Evolutionary conservation across 345 rosid genomes (phyloP).

Genomic region (Populus simonii): DNA sequence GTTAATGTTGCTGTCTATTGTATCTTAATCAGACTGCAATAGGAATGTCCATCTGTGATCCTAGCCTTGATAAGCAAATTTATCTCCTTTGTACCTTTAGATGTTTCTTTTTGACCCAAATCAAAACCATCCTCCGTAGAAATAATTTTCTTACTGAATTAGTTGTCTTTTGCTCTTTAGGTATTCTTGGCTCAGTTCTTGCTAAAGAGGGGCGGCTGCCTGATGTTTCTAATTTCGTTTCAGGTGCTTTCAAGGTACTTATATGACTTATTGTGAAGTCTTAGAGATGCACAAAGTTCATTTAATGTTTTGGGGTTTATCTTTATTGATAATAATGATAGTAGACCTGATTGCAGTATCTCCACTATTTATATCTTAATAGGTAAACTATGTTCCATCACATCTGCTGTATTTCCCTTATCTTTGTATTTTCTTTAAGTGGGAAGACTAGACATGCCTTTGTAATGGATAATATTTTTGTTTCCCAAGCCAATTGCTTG

Average conservation of each 20-base stretch:
- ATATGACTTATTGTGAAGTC: constrained; percentile 2
- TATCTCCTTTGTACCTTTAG: not conserved
- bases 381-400: not conserved
- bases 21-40: not conserved
- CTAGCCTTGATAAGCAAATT: not conserved
- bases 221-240: constrained; percentile 49
- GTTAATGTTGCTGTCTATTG: not conserved
- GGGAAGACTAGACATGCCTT: not conserved
- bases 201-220: constrained; percentile 63
- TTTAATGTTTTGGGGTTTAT: not conserved
- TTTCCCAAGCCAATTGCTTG: not conserved
- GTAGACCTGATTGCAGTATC: not conserved
- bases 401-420: not conserved
- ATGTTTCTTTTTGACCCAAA: not conserved
- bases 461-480: not conserved
- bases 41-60: not conserved
- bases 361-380: not conserved
- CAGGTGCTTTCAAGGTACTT: constrained; percentile 78
- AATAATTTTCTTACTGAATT: not conserved
- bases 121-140: not conserved
- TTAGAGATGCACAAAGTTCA: not conserved
- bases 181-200: constrained; percentile 78
- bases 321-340: not conserved
- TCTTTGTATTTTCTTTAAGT: not conserved
- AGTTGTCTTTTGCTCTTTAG: constrained; percentile 31